Evolutionary conservation across 2,329 filamentous ascomycete species (phyloP), one percentile per base, ranked within the genome.

Genomic region (Colletotrichum musae): DNA sequence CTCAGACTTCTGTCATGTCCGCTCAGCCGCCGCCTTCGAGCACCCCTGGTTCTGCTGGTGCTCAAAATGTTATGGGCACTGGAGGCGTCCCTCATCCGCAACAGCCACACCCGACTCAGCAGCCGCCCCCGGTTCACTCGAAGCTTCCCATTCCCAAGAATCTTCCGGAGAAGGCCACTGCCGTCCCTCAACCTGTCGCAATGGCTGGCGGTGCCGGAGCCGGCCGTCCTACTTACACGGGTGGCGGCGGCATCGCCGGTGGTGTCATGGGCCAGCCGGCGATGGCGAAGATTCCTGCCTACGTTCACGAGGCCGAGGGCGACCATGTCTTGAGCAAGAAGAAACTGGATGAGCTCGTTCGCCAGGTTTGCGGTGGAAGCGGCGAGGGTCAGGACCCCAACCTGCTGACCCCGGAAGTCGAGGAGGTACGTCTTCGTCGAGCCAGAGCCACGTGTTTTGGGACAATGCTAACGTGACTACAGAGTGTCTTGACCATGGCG

Each of bases 271-370:
- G 92, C 59, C 94, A 97, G 76, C 95, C 96, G 0, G 93, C 94
- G 2, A 88, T 98, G 70, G 85, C 91, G 64, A 95, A 94, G 77
- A 89, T 94, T 52, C 94, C 94, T 0, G 90, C 91, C 0, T 97
- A 94, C 79, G 93, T 94, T 65, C 91, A 98, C 68, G 95, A 98
- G 78, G 93, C 94, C 36, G 95, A 97, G 77, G 94, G 94, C 28
- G 94, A 98, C 75, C 92, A 95, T 51, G 93, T 99, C 1, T 85
- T 99, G n/a, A 97, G 93, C 83, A 98, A 98, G 88, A 97, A 97
- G 84, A 98, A 97, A 83, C 87, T 99, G 48, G 95, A 99, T 77
- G 95, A 98, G 78, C 87, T 99, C 45, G 95, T 98, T 9, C 90
- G 95, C 58, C 95, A 98, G 81, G 94, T 98, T 68, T 97, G 94